Evolutionary conservation across 441 rosid species (phyloP).

Genomic region (Populus hybrid): DNA sequence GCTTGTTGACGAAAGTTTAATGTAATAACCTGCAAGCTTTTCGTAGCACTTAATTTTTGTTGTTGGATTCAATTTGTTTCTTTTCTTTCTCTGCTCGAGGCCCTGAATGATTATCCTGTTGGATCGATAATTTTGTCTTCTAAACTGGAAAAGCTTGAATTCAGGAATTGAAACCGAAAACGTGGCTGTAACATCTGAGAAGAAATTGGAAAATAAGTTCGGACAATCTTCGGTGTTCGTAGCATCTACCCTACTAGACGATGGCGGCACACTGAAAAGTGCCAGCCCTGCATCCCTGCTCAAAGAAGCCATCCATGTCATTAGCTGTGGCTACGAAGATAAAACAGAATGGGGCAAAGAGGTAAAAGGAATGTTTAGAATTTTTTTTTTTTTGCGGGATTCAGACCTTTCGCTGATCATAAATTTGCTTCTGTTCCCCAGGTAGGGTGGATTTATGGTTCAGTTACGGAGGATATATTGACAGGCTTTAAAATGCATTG

Average conservation of each 20-base stretch:
- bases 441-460: background rate
- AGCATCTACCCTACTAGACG: slow-evolving; percentile 56
- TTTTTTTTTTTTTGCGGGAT: background rate
- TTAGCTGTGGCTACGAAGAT: slow-evolving; percentile 84
- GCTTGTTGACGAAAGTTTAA: background rate
- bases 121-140: background rate
- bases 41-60: background rate
- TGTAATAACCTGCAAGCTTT: background rate
- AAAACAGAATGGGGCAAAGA: slow-evolving; percentile 73
- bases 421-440: background rate
- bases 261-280: background rate
- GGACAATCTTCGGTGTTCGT: slow-evolving; percentile 76
- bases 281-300: slow-evolving; percentile 44
- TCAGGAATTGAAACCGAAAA: background rate
- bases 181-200: background rate
- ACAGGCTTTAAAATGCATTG: background rate
- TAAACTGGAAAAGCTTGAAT: background rate
- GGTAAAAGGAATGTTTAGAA: background rate
- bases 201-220: background rate
- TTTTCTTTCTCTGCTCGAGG: background rate
- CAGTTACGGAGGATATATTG: background rate
- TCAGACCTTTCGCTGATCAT: background rate
- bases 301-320: slow-evolving; percentile 82
- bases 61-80: background rate
- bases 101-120: background rate